Evolutionary conservation across 306 rosid genomes (phyloP), one percentile per base, ranked within the genome.

Genomic region (Senna siamea): DNA sequence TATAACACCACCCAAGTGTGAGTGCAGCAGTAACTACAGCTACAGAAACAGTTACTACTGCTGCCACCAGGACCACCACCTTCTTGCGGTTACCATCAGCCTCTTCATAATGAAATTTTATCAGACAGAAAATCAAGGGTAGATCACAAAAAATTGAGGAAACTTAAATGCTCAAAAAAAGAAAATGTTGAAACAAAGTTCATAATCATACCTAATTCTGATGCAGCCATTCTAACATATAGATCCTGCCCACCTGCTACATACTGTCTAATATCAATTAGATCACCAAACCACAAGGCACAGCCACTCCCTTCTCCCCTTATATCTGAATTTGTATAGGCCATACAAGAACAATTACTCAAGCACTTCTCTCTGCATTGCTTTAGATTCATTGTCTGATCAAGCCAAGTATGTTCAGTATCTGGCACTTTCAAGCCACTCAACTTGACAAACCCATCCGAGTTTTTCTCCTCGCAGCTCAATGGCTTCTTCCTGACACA

Each of bases 231-330:
- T 75, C 85, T 64, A 68, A 92, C 74, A 78, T 81, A 86, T 10
- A 92, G 52, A 51, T 87, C 85, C 77, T 89, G 96, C 7, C 90
- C 97, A 38, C 90, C 90, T 11, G 50, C 84, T 1, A 84, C 72
- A 61, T 85, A 46, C 59, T 71, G 76, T 72, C 86, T 86, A 2
- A 87, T 32, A 57, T 89, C 90, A 48, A 75, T 69, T 1, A 92
- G 78, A 83, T 89, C 85, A 20, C 84, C 96, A 53, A 82, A 79
- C 97, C 97, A 92, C 76, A 86, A 52, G 26, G 83, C 93, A 56
- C 96, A 92, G 10, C 92, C 96, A 69, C 81, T 87, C 30, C 96
- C 91, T 73, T 75, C 46, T 52, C 83, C 89, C 18, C 81, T 83
- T 28, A 92, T 78, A 81, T 92, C 88, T 17, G 85, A 79, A 64